phyloP scores from a whole-genome alignment of 2,329 filamentous ascomycete species.

The Arthrobotrys sphaeroides region DNA sequence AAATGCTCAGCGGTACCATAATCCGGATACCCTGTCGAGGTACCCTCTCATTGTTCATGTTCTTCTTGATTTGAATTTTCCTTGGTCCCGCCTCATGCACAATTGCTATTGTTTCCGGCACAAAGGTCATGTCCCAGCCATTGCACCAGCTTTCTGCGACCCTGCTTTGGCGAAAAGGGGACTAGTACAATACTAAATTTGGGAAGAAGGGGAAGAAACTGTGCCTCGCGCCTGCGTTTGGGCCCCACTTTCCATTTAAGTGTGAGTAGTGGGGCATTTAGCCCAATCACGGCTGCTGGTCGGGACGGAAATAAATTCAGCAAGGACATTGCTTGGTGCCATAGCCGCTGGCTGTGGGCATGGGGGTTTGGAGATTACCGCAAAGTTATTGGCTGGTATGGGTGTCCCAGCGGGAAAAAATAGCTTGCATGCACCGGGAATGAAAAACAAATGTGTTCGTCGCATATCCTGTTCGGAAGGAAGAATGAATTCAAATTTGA shows the following conservation, averaged over 20 bases:
- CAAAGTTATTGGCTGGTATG: background rate
- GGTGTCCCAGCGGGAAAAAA: background rate
- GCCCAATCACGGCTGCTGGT: constrained; percentile 5
- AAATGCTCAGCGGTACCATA: background rate
- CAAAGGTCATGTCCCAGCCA: no score
- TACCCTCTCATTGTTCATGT: constrained; percentile 1
- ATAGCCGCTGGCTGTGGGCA: background rate
- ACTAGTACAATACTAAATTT: constrained; percentile 4
- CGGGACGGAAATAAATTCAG: background rate
- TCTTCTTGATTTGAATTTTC: constrained; percentile 10
- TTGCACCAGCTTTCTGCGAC: background rate
- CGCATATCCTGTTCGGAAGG: background rate
- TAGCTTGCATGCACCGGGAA: background rate
- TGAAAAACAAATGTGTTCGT: background rate
- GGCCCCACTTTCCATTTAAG: background rate
- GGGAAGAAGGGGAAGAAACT: background rate
- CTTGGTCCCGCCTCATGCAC: background rate
- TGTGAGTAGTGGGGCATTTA: background rate
- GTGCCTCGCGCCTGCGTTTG: constrained; percentile 18
- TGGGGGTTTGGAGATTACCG: background rate
- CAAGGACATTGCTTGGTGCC: background rate
- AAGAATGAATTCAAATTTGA: no score
- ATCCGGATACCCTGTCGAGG: background rate
- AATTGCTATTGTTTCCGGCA: background rate
- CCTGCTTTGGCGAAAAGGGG: background rate